Evolutionary conservation across 371 early-diverging fungal genomes (phyloP), one percentile per base, ranked within the genome.

Genomic region (Mucor plumbeus): DNA sequence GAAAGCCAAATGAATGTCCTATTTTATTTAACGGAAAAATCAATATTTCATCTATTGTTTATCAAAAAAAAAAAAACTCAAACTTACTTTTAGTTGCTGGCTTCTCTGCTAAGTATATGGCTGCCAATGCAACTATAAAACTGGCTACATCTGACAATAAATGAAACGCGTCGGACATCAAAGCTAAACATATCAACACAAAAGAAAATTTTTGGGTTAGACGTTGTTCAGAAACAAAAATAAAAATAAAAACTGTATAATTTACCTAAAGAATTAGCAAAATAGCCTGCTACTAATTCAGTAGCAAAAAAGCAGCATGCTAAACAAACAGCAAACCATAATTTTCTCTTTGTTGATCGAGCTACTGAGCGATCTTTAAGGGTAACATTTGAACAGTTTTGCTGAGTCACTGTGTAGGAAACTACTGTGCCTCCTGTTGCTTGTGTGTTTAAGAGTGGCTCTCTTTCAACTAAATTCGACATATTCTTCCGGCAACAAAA

Each of bases 1-100:
- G 88, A 69, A 90, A 95, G 39, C 96, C 95, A 77, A 88, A 95
- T 9, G 93, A 88, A 72, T 90, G 92, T 54, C 71, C 83, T 82
- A 66, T 9, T 56, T 55, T 3, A 48, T 26, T 53, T 13, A 31
- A 13, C 5, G 26, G 53, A 0, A 10, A 26, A 53, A 31, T 6
- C 26, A 21, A 21, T 0, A 14, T 26, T 21, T 21, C 10, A 13
- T 11, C 11, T 26, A 3, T 21, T 26, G 26, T 26, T 26, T 26
- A 26, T 26, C 26, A 26, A 26, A 26, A n/a, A n/a, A 26, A 11
- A 4, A 10, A 50, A 11, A 3, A 13, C 21, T 31, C 17, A 3
- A 8, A 43, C 34, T 71, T 79, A 83, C 88, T 80, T 61, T 85
- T 77, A 36, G 92, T 91, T 7, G 91, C 84, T 7, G 90, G 92